Conservation (phyloP, 768 basidiomycete species). For the Suillus weaverae region DNA sequence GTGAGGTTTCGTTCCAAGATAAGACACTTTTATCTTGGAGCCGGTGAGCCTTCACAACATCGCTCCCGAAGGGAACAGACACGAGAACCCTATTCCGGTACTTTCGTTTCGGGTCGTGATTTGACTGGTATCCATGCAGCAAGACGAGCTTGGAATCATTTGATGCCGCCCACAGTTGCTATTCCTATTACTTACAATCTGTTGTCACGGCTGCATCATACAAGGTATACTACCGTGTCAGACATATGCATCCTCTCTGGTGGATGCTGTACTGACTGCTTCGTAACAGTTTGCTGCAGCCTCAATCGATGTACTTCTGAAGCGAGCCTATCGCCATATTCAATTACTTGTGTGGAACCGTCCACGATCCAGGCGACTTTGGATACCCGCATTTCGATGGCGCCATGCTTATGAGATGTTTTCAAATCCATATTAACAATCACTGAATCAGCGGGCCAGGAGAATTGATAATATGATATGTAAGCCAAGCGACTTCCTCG, state of each 20-base stretch:
- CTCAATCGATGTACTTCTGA: background rate
- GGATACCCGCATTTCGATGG: background rate
- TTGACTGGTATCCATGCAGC: too few relatives aligned
- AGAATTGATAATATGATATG: background rate
- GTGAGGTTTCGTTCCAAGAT: too few relatives aligned
- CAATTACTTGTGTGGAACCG: background rate
- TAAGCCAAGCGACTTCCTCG: background rate
- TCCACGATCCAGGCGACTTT: too few relatives aligned
- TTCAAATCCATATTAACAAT: background rate
- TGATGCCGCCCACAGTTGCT: background rate
- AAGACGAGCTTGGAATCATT: too few relatives aligned
- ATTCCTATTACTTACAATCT: background rate
- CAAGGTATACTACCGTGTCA: background rate
- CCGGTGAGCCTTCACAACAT: too few relatives aligned
- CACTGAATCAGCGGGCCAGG: background rate
- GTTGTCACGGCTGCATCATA: background rate
- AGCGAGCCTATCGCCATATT: background rate
- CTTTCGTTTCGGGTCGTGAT: too few relatives aligned
- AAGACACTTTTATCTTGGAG: too few relatives aligned
- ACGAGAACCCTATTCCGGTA: too few relatives aligned
- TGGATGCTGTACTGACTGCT: background rate
- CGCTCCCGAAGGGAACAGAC: too few relatives aligned
- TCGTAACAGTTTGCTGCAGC: background rate
- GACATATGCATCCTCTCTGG: background rate
- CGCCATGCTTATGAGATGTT: background rate